A percentile compares a stretch with the other conserved stretches of the same genome.
These are phyloP conservation scores for Hyaloscypha hepaticicola DNA, from an alignment of 495 filamentous ascomycete species.

Conservation along the genomic window DNA sequence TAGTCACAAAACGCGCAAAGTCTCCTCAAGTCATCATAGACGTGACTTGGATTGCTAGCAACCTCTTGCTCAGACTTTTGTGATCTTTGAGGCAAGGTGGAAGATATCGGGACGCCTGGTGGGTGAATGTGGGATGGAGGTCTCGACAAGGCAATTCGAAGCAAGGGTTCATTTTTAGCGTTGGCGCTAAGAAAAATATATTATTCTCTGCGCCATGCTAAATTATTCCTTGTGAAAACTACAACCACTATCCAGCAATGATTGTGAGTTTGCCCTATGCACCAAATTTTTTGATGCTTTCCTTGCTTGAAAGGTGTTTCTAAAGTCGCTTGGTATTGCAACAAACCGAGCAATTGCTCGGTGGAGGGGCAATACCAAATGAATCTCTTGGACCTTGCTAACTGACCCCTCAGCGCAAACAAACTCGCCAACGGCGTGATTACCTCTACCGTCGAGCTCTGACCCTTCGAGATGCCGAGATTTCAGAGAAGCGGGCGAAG, in stretches of 20 bases:
- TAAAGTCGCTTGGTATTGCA: not conserved
- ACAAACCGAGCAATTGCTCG: not conserved
- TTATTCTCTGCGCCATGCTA: conserved; percentile 1
- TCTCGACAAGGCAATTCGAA: not conserved
- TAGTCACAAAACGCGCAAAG: conserved; percentile 18
- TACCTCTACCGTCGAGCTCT: conserved; percentile 86
- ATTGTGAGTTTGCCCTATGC: conserved; percentile 33
- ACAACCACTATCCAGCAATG: conserved; percentile 25
- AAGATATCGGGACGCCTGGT: not conserved
- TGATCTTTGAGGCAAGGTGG: not conserved
- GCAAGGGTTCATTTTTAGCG: conserved; percentile 4
- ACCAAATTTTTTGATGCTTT: not conserved
- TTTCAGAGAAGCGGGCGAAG: conserved; percentile 84
- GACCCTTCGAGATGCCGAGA: conserved; percentile 86
- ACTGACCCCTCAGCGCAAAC: conserved; percentile 50
- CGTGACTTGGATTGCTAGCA: conserved; percentile 15
- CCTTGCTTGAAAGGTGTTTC: not conserved
- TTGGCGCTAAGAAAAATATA: conserved; percentile 2
- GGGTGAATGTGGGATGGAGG: conserved; percentile 9
- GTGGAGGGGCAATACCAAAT: not conserved
- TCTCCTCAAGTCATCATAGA: conserved; percentile 29
- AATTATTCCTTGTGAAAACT: not conserved
- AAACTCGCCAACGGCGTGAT: conserved; percentile 84
- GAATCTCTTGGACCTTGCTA: not conserved
- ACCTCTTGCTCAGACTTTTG: conserved; percentile 23